A percentile compares a stretch with the other conserved stretches of the same genome.
Conservation (phyloP, 768 basidiomycete genomes). For the Lenzites betulinus region DNA sequence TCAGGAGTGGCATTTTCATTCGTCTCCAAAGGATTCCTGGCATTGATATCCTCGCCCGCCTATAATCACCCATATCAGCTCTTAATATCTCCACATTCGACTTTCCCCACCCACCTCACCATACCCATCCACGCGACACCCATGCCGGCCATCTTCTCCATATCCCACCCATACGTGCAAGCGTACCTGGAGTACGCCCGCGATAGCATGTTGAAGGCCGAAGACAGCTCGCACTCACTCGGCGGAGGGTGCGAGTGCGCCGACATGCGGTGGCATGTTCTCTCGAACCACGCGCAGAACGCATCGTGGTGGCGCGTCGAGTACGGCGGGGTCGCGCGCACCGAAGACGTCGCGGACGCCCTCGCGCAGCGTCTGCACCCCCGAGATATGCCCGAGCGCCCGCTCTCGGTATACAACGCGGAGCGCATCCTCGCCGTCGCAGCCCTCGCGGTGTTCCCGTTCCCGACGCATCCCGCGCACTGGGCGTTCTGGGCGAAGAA, state of each 20-base stretch:
- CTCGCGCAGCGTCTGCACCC: neutral
- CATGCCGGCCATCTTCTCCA: neutral
- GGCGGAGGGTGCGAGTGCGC: neutral
- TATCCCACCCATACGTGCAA: neutral
- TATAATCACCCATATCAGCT: neutral
- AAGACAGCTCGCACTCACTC: neutral
- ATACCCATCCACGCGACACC: neutral
- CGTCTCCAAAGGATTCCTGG: neutral
- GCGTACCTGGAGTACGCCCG: neutral
- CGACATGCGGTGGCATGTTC: neutral
- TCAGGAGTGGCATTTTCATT: neutral
- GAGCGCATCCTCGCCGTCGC: slow-evolving; percentile 12
- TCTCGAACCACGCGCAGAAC: neutral
- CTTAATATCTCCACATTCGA: neutral
- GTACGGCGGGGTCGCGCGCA: slow-evolving; percentile 6
- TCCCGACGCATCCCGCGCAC: slow-evolving; percentile 12
- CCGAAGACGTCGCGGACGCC: slow-evolving; percentile 1
- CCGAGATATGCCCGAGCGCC: neutral
- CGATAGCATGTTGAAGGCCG: neutral
- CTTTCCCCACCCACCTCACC: neutral
- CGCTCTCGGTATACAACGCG: slow-evolving; percentile 1
- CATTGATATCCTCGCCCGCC: neutral
- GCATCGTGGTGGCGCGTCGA: slow-evolving; percentile 11
- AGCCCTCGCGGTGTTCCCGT: slow-evolving; percentile 6
- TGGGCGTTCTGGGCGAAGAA: slow-evolving; percentile 17